phyloP scores from a whole-genome alignment of 2,329 filamentous ascomycete genomes.

The Delphinella strobiligena region DNA sequence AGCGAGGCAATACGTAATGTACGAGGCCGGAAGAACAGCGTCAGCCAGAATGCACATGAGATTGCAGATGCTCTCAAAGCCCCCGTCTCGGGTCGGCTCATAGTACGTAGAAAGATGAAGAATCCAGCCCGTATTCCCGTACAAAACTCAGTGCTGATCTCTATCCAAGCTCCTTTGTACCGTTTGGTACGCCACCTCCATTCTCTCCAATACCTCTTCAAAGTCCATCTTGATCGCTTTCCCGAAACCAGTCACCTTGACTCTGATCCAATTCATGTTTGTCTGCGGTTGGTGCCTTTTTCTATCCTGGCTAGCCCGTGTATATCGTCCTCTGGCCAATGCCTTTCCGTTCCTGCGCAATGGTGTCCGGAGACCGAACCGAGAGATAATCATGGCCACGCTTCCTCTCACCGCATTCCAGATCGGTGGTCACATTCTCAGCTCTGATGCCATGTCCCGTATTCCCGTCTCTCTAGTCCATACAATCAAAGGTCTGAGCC shows the following conservation, averaged over 20 bases:
- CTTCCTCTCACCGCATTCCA: conserved; percentile 89
- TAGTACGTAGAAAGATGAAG: conserved; percentile 45
- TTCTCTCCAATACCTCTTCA: conserved; percentile 92
- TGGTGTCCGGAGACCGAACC: conserved; percentile 68
- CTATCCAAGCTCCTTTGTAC: conserved; percentile 62
- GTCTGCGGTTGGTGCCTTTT: conserved; percentile 80
- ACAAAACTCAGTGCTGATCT: conserved; percentile 18
- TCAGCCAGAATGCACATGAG: conserved; percentile 87
- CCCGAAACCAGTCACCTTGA: conserved; percentile 81
- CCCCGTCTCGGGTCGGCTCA: conserved; percentile 74
- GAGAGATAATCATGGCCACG: conserved; percentile 73
- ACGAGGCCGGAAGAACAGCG: conserved; percentile 66
- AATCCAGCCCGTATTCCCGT: conserved; percentile 14
- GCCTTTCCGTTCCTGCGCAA: conserved; percentile 69
- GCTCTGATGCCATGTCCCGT: conserved; percentile 83
- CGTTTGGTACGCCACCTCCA: conserved; percentile 90
- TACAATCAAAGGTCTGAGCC: conserved; percentile 95
- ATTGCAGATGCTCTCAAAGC: conserved; percentile 83
- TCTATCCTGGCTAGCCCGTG: conserved; percentile 60
- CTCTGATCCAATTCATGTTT: conserved; percentile 84
- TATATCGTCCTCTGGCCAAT: conserved; percentile 59
- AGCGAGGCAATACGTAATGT: conserved; percentile 80
- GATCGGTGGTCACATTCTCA: conserved; percentile 84
- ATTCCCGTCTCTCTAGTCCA: conserved; percentile 96
- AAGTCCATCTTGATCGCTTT: conserved; percentile 93